Evolutionary conservation across 371 early-diverging fungal genomes (phyloP).

Genomic region (Mortierella sp.): DNA sequence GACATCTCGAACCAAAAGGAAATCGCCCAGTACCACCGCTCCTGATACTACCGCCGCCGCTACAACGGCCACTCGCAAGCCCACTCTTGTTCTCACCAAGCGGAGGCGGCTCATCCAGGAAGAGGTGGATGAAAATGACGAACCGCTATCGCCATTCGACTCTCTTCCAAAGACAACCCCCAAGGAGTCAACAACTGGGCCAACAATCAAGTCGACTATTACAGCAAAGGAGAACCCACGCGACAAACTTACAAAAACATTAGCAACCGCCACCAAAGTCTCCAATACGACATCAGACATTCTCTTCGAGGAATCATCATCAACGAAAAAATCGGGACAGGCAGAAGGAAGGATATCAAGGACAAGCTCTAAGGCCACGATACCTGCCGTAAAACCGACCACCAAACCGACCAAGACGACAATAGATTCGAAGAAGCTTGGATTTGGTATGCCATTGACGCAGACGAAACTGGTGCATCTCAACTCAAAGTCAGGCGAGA

Average conservation of each 20-base stretch:
- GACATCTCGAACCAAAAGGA: conserved; percentile 10
- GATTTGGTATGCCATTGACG: not conserved
- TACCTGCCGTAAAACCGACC: not conserved
- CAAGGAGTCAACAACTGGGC: not conserved
- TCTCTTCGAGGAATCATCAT: not conserved
- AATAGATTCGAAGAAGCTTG: not conserved
- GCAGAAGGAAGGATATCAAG: not conserved
- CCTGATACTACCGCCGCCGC: not conserved
- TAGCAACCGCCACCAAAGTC: not conserved
- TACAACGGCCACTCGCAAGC: conserved; percentile 5
- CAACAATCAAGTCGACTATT: not conserved
- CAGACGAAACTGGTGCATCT: conserved; percentile 44
- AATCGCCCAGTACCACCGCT: not conserved
- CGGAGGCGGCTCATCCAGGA: conserved; percentile 46
- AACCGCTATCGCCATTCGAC: conserved; percentile 18
- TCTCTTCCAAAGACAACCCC: not conserved
- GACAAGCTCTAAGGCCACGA: not conserved
- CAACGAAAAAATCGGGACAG: not conserved
- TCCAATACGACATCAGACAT: not conserved
- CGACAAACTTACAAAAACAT: not conserved
- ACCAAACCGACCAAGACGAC: not conserved
- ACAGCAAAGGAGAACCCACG: not conserved
- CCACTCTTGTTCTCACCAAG: conserved; percentile 7
- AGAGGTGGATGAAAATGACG: conserved; percentile 49
- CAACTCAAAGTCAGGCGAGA: conserved; percentile 7